These are phyloP conservation scores for Lophiostoma macrostomum DNA, from an alignment of 495 filamentous ascomycete genomes.

Conservation along the genomic window DNA sequence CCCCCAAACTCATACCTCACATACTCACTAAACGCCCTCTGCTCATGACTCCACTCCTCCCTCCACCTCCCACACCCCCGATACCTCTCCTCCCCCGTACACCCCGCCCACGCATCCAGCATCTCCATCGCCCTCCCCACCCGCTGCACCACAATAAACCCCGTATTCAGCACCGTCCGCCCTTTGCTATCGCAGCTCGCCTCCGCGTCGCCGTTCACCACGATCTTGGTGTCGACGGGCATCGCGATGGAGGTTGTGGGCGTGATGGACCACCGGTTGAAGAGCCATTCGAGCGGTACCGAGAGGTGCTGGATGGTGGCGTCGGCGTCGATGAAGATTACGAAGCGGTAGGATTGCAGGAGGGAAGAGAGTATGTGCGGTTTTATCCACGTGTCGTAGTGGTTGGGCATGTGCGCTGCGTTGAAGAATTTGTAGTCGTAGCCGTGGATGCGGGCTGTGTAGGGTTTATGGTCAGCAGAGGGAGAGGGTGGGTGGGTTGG, in stretches of 20 bases:
- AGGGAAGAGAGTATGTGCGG: conserved; percentile 44
- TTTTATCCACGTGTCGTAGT: conserved; percentile 49
- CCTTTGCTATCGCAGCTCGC: conserved; percentile 31
- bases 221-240: conserved; percentile 29
- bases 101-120: conserved; percentile 40
- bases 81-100: conserved; percentile 35
- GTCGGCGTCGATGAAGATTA: conserved; percentile 52
- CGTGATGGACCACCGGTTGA: conserved; percentile 48
- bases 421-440: conserved; percentile 52
- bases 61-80: conserved; percentile 38
- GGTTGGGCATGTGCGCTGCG: conserved; percentile 25
- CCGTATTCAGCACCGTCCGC: conserved; percentile 38
- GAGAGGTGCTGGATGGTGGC: conserved; percentile 46
- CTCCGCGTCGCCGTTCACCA: conserved; percentile 5
- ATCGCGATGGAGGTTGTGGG: conserved; percentile 44
- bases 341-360: conserved; percentile 44
- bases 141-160: conserved; percentile 42
- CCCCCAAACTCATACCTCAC: conserved; percentile 37
- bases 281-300: conserved; percentile 52
- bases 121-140: conserved; percentile 37
- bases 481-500: background rate
- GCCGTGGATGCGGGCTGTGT: conserved; percentile 47
- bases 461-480: background rate
- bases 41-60: conserved; percentile 41
- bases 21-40: conserved; percentile 40